phyloP scores from a whole-genome alignment of 345 rosid species.

The Diplotaxis tenuifolia region DNA sequence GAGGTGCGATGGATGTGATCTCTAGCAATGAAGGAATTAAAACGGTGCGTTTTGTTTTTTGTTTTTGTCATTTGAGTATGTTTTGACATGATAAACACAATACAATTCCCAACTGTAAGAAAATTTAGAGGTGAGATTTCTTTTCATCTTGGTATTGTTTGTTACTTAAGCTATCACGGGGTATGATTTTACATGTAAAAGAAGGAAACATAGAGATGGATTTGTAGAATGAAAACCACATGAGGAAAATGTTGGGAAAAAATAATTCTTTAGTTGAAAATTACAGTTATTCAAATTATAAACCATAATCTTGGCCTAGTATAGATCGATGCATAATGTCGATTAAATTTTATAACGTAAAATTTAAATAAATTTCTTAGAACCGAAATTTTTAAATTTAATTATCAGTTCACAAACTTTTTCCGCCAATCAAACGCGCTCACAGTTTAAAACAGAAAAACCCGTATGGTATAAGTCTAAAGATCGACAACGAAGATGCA shows the following conservation, averaged over 20 bases:
- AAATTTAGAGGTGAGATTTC: not conserved
- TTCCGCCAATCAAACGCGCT: slow-evolving; percentile 25
- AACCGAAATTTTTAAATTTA: not conserved
- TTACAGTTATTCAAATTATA: not conserved
- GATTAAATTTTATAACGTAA: accelerated
- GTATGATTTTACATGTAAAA: not conserved
- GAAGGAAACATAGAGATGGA: not conserved
- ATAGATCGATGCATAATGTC: not conserved
- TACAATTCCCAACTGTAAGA: not conserved
- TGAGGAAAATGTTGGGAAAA: not conserved
- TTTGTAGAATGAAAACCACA: not conserved
- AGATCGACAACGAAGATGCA: slow-evolving; percentile 2
- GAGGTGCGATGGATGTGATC: slow-evolving; percentile 29
- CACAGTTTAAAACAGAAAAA: not conserved
- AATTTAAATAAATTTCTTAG: not conserved
- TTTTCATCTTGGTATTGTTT: not conserved
- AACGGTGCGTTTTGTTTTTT: not conserved
- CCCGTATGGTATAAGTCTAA: not conserved
- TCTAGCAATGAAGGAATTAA: not conserved
- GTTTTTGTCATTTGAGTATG: not conserved
- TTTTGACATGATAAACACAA: not conserved
- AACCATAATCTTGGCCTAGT: not conserved
- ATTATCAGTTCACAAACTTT: not conserved
- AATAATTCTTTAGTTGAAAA: not conserved
- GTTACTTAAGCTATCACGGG: not conserved